Evolutionary conservation across 139 green algal species (phyloP).

Genomic region (Chlorella ohadii): DNA sequence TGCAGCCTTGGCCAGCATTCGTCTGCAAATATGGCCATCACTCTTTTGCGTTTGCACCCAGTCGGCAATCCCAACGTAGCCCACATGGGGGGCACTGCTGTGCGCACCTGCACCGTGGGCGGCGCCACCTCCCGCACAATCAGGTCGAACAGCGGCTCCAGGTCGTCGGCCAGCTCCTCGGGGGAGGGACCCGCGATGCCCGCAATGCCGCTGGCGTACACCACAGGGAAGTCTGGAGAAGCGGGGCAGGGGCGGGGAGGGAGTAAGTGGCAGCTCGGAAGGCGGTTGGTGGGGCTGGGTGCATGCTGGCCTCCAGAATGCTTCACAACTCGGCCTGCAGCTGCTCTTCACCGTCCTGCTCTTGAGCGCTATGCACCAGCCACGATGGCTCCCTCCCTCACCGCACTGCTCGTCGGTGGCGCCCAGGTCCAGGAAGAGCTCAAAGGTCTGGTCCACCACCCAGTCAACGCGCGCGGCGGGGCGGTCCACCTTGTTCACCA

Average conservation of each 20-base stretch:
- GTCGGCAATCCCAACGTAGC: too few species aligned
- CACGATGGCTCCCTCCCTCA: not conserved
- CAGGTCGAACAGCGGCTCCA: conserved; percentile 95
- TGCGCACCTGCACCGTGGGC: conserved; percentile 67
- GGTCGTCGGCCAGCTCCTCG: conserved; percentile 74
- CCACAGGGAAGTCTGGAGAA: conserved; percentile 66
- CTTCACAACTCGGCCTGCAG: not conserved
- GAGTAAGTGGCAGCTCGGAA: not conserved
- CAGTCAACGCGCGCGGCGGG: conserved; percentile 78
- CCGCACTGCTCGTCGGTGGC: conserved; percentile 95
- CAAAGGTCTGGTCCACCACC: conserved; percentile 93
- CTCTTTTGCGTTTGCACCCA: too few species aligned
- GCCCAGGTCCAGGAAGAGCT: conserved; percentile 97
- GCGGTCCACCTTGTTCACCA: conserved; percentile 99
- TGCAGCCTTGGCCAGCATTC: too few species aligned
- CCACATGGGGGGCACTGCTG: too few species aligned
- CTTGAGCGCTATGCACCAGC: too few species aligned
- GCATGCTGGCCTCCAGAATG: too few species aligned
- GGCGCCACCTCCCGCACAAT: conserved; percentile 87
- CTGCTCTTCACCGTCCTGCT: too few species aligned
- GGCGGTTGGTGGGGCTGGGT: not conserved
- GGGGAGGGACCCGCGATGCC: conserved; percentile 86
- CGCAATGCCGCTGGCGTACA: conserved; percentile 94
- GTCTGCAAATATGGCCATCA: too few species aligned
- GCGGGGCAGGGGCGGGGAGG: not conserved